Conservation (phyloP, 2,329 filamentous ascomycete genomes). For the Microdochium nivale region DNA sequence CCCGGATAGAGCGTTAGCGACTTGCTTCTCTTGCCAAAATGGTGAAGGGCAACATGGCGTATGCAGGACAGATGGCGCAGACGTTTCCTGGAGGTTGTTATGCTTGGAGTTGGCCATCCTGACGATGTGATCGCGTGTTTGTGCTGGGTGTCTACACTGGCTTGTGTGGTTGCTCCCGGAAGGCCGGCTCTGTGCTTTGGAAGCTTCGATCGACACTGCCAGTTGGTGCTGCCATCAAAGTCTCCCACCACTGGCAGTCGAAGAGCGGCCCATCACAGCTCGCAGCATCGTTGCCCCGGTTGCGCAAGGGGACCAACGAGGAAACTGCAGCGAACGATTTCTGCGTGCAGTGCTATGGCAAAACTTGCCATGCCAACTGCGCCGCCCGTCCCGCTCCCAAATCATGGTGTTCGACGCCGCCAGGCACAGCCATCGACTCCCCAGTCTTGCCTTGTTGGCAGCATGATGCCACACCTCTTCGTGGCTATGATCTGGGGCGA, state of each 20-base stretch:
- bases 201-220: too few relatives aligned
- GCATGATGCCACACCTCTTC: too few relatives aligned
- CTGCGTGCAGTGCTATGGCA: background rate
- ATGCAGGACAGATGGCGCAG: conserved; percentile 1
- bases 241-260: too few relatives aligned
- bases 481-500: too few relatives aligned
- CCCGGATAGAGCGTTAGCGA: conserved; percentile 9
- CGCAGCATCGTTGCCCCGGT: background rate
- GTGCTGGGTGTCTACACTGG: background rate
- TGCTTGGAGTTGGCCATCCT: conserved; percentile 30
- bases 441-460: too few relatives aligned
- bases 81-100: conserved; percentile 26
- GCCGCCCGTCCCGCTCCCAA: too few relatives aligned
- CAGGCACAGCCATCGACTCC: too few relatives aligned
- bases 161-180: background rate
- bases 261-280: background rate
- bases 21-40: background rate
- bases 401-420: too few relatives aligned
- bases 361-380: background rate
- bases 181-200: background rate
- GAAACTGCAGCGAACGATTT: background rate
- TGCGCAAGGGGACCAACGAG: background rate
- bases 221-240: too few relatives aligned
- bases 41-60: background rate
- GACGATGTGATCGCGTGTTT: background rate